These are phyloP conservation scores for Infundibulicybe gibba DNA, from an alignment of 768 basidiomycete genomes.

Conservation along the genomic window DNA sequence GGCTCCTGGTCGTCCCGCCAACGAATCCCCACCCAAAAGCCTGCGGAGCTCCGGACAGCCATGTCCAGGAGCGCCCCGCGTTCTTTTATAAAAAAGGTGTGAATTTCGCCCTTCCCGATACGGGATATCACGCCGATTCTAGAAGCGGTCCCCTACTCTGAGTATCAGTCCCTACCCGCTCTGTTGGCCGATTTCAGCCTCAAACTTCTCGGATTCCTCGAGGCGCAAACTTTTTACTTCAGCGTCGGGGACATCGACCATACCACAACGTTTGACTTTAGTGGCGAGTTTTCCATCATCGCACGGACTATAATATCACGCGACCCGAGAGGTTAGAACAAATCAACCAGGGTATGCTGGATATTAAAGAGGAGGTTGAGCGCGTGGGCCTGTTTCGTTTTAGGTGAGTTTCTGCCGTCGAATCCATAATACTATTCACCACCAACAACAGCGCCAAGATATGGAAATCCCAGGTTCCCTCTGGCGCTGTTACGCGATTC, in stretches of 20 bases:
- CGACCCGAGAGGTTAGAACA: slow-evolving; percentile 20
- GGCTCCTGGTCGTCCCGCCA: no score
- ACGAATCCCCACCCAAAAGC: no score
- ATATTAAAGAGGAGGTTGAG: slow-evolving; percentile 30
- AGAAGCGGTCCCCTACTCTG: slow-evolving; percentile 26
- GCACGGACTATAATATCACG: slow-evolving; percentile 34
- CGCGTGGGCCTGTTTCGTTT: slow-evolving; percentile 29
- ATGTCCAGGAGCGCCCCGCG: no score
- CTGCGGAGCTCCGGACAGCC: no score
- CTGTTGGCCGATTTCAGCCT: slow-evolving; percentile 21
- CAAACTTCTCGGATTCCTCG: slow-evolving; percentile 26
- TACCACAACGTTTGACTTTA: slow-evolving; percentile 37
- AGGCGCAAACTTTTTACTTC: slow-evolving; percentile 30
- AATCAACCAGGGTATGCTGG: slow-evolving; percentile 21
- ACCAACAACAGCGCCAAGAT: no score
- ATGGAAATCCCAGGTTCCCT: no score
- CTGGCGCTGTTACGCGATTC: slow-evolving; percentile 34
- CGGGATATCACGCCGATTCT: not conserved
- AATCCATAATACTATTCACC: no score
- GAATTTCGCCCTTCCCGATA: no score
- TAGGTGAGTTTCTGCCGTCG: slow-evolving; percentile 14
- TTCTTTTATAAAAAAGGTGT: no score
- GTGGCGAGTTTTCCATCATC: slow-evolving; percentile 48
- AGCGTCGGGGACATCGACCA: slow-evolving; percentile 15
- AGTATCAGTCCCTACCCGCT: slow-evolving; percentile 27